Evolutionary conservation across 495 filamentous ascomycete species (phyloP).

Genomic region (Aspergillus haitiensis): DNA sequence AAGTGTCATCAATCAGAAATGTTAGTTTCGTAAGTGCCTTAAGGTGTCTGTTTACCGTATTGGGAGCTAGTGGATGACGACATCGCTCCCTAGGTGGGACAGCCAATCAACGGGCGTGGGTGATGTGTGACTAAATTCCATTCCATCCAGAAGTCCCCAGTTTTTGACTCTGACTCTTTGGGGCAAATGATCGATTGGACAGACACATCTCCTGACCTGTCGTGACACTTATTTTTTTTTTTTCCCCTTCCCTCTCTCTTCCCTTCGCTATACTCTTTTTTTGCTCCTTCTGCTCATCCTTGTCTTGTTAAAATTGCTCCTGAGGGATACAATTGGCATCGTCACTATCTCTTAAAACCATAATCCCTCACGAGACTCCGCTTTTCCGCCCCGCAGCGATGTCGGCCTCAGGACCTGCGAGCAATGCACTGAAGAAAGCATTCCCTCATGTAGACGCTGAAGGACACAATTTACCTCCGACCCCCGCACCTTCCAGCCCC

Average conservation of each 20-base stretch:
- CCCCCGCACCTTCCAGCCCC: constrained; percentile 90
- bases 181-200: constrained; percentile 20
- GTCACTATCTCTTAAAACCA: no score
- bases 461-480: constrained; percentile 88
- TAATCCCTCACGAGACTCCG: background rate
- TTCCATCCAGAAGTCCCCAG: constrained; percentile 6
- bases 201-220: constrained; percentile 1
- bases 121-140: constrained; percentile 17
- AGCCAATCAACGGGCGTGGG: constrained; percentile 15
- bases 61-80: constrained; percentile 26
- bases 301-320: background rate
- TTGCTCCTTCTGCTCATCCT: background rate
- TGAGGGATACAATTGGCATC: no score
- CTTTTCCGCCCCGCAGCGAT: constrained; percentile 43
- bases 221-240: constrained; percentile 7
- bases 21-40: constrained; percentile 1
- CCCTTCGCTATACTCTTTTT: background rate
- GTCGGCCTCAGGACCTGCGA: constrained; percentile 46
- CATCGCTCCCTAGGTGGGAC: constrained; percentile 13
- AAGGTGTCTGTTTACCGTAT: constrained; percentile 4
- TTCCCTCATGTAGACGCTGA: constrained; percentile 77
- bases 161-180: constrained; percentile 21
- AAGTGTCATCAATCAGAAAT: background rate
- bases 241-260: constrained; percentile 1
- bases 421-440: constrained; percentile 60